Percentiles rank a stretch among this genome's conserved stretches.
Conservation (phyloP, 441 rosid genomes). For the Populus trichocarpa region DNA sequence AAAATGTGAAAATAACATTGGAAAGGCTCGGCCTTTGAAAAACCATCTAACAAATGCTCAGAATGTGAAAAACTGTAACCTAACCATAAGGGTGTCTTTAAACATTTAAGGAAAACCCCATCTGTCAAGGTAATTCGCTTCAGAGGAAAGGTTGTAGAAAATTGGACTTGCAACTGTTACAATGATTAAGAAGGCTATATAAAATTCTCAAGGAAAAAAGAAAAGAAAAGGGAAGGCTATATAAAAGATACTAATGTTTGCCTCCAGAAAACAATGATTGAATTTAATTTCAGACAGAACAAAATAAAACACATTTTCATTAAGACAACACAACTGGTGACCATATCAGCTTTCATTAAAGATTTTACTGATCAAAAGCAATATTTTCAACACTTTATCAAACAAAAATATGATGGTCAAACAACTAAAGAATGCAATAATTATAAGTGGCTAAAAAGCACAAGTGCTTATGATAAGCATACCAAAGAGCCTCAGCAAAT, state of each 20-base stretch:
- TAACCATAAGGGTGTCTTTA: not conserved
- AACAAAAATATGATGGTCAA: not conserved
- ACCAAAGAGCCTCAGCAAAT: conserved; percentile 96
- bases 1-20: not conserved
- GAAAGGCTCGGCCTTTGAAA: not conserved
- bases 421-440: not conserved
- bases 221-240: not conserved
- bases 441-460: not conserved
- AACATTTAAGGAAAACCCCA: not conserved
- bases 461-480: conserved; percentile 17
- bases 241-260: not conserved
- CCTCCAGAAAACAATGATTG: not conserved
- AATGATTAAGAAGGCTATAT: not conserved
- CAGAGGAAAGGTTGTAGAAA: not conserved
- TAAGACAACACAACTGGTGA: not conserved
- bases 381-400: not conserved
- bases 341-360: not conserved
- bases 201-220: not conserved
- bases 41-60: not conserved
- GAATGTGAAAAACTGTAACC: not conserved
- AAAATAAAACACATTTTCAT: not conserved
- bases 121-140: not conserved
- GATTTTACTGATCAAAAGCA: not conserved
- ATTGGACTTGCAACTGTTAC: not conserved
- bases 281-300: not conserved